A percentile compares a stretch with the other conserved stretches of the same genome.
Evolutionary conservation across 208 protist species (phyloP).

Genomic region (Strigomonas oncopelti): DNA sequence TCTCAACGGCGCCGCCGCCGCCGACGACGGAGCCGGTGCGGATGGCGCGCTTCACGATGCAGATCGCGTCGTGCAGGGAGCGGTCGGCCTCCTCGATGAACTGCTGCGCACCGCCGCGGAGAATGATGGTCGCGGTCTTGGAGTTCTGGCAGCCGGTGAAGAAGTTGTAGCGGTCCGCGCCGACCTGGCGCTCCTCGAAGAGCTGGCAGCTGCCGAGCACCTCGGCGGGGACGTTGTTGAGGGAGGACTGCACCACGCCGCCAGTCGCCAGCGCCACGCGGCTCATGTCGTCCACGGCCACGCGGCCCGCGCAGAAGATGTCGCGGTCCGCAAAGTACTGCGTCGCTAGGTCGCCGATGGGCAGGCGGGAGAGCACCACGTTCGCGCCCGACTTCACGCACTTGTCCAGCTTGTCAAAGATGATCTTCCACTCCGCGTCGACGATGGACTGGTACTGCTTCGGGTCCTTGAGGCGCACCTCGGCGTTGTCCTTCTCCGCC

Average conservation of each 20-base stretch:
- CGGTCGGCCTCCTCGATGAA: conserved; percentile 99
- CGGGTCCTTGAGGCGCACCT: conserved; percentile 98
- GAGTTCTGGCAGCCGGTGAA: conserved; percentile 96
- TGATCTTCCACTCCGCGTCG: conserved; percentile 99
- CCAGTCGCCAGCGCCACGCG: conserved; percentile 98
- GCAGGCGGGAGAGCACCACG: conserved; percentile 97
- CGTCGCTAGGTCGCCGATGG: conserved; percentile 99
- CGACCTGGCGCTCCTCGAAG: conserved; percentile 99
- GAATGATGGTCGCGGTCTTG: conserved; percentile 98
- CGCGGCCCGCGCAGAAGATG: conserved; percentile 99
- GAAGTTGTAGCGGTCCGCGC: conserved; percentile 99
- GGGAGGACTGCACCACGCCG: conserved; percentile 95
- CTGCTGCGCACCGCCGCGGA: conserved; percentile 99
- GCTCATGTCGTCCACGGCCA: conserved; percentile 97
- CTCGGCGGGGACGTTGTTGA: conserved; percentile 96
- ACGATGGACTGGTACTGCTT: conserved; percentile 99
- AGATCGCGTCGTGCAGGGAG: conserved; percentile 99
- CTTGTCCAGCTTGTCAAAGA: conserved; percentile 99
- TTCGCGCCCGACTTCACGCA: conserved; percentile 98
- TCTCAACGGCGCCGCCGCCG: conserved; percentile 98
- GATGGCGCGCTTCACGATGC: conserved; percentile 98
- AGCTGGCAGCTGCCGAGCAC: conserved; percentile 96
- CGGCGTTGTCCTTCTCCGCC: conserved; percentile 99
- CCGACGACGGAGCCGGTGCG: conserved; percentile 97
- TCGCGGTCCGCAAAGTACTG: conserved; percentile 99